These are phyloP conservation scores for Stromatinia cepivora DNA, from an alignment of 2,329 filamentous ascomycete genomes.

Conservation along the genomic window DNA sequence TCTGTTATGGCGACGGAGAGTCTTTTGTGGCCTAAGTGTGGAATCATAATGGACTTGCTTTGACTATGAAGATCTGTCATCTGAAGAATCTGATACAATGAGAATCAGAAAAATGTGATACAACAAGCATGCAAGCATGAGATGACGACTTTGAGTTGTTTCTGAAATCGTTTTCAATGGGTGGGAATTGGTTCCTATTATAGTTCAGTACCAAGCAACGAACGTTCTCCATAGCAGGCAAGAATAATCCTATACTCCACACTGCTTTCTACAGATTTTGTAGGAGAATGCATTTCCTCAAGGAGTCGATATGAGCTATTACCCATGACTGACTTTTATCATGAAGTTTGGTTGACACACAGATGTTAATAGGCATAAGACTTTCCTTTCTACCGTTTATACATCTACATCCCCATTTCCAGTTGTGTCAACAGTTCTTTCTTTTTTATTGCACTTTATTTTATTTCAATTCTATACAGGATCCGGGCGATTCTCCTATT, in stretches of 20 bases:
- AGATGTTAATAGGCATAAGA: neutral
- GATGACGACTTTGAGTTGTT: constrained; percentile 1
- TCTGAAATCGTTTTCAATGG: neutral
- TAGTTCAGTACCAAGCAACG: neutral
- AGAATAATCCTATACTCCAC: neutral
- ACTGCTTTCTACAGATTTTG: constrained; percentile 14
- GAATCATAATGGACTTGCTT: neutral
- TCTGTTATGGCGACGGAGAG: neutral
- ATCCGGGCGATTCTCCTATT: constrained; percentile 23
- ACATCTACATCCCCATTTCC: constrained; percentile 14
- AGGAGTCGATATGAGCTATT: constrained; percentile 1
- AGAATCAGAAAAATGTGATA: constrained; percentile 11
- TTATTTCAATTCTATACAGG: constrained; percentile 14
- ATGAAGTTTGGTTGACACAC: neutral
- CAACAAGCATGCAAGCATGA: constrained; percentile 5
- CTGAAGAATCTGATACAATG: constrained; percentile 6
- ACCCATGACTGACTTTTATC: neutral
- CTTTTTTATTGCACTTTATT: neutral
- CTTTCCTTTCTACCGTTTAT: constrained; percentile 3
- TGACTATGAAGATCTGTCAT: constrained; percentile 7
- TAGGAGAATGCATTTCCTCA: constrained; percentile 3
- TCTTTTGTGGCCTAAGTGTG: neutral
- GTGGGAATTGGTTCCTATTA: neutral
- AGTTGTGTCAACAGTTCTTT: neutral
- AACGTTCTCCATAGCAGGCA: neutral